Conservation (phyloP, 768 basidiomycete species). For the Tricholoma sp. region DNA sequence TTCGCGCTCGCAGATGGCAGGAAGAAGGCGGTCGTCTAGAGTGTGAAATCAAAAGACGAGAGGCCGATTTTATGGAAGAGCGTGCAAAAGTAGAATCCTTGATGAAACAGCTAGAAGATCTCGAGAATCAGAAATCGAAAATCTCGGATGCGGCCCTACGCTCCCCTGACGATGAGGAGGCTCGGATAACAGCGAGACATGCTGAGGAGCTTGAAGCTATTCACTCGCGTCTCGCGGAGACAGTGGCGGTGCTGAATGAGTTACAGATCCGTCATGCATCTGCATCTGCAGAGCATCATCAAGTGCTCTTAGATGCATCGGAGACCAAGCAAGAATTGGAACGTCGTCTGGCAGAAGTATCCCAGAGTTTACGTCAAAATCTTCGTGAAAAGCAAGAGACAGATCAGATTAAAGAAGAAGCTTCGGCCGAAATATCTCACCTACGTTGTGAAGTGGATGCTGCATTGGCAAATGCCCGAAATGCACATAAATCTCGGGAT, state of each 20-base stretch:
- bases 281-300: conserved; percentile 27
- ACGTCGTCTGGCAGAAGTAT: conserved; percentile 14
- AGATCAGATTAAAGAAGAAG: conserved; percentile 1
- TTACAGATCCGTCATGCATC: conserved; percentile 28
- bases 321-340: conserved; percentile 26
- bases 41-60: conserved; percentile 1
- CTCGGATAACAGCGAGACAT: conserved; percentile 29
- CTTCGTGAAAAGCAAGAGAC: conserved; percentile 5
- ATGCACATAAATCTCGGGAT: conserved; percentile 13
- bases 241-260: conserved; percentile 27
- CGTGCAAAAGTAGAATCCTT: conserved; percentile 1
- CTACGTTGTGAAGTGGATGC: conserved; percentile 8
- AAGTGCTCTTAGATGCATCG: conserved; percentile 25
- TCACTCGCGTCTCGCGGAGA: conserved; percentile 30
- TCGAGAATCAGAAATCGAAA: conserved; percentile 11
- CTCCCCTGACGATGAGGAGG: conserved; percentile 21
- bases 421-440: conserved; percentile 2
- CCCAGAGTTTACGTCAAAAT: conserved; percentile 8
- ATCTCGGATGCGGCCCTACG: conserved; percentile 21
- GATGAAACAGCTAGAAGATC: conserved; percentile 7
- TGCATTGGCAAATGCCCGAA: conserved; percentile 5
- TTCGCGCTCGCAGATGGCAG: not conserved
- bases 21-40: conserved; percentile 7
- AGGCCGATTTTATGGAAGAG: conserved; percentile 5
- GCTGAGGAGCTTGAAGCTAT: conserved; percentile 31